Base-by-base conservation (phyloP, 352 stramenopile genomes). In the Phytophthora citricola region DNA sequence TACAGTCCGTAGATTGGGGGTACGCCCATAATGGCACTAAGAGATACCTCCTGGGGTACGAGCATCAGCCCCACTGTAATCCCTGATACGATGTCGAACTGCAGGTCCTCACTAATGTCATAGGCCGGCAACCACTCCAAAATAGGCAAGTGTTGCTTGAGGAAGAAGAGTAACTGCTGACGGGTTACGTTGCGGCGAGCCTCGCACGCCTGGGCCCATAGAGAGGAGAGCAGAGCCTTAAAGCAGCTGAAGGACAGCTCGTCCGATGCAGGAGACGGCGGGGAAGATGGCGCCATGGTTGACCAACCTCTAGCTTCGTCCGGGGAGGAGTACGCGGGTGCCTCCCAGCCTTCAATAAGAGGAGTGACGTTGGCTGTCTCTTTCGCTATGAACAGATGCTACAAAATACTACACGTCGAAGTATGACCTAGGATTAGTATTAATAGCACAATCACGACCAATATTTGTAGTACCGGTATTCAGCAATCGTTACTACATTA, bases 1-100 rank as follows among this genome's bases (percentile, higher is more conserved):
- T 93, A 93, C 22, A 93, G 71, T 8, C 85, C 82, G 66, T 90
- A 90, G 32, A 90, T 80, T 4, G 77, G 71, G 4, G 82, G 82
- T 12, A 93, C 85, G 26, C 77, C 79, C 85, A 97, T 97, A 10
- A 98, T 76, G 53, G 94, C 89, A 14, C 90, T 91, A 50, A 98
- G 94, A 36, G 79, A 92, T 78, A 98, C 97, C 24, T 92, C 87
- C 58, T 98, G 92, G 17, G 93, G 94, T 55, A 98, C 84, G 29
- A 97, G 74, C 91, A 98, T 98, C 24, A 98, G 81, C 14, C 88
- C 89, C 32, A 93, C 85, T 2, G 85, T 92, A 66, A 91, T 72
- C 27, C 81, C 85, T 0, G 85, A 77, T 17, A 91, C 81, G 20
- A 91, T 1, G 60, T 91, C 85, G 46, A 76, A 85, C 66, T 90